Evolutionary conservation across 1,284 basidiomycete species (phyloP).

Genomic region (Ustilago shanxiensis): DNA sequence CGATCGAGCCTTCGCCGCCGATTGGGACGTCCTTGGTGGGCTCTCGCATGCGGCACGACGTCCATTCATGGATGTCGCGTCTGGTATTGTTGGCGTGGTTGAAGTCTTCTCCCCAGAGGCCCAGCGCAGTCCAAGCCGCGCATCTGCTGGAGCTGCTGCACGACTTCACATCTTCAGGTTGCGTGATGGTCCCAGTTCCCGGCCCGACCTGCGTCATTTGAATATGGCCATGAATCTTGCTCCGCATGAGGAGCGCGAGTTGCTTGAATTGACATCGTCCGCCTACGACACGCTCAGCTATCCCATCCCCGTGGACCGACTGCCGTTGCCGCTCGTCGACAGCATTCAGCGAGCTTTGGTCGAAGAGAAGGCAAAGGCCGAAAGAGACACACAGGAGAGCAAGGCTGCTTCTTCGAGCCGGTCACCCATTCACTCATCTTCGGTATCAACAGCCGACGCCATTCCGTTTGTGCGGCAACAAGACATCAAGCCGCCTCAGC

Average conservation of each 20-base stretch:
- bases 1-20: slow-evolving; percentile 35
- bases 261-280: slow-evolving; percentile 23
- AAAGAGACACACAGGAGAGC: background rate
- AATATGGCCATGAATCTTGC: slow-evolving; percentile 35
- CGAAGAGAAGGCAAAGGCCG: background rate
- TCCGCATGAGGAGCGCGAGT: slow-evolving; percentile 18
- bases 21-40: slow-evolving; percentile 44
- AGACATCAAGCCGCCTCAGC: slow-evolving; percentile 35
- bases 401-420: background rate
- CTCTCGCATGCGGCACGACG: slow-evolving; percentile 26
- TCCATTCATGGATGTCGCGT: slow-evolving; percentile 46
- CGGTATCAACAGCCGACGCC: slow-evolving; percentile 4
- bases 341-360: slow-evolving; percentile 15
- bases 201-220: slow-evolving; percentile 34
- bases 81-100: slow-evolving; percentile 38
- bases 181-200: slow-evolving; percentile 1
- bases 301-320: slow-evolving; percentile 43
- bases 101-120: slow-evolving; percentile 14
- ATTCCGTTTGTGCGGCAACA: slow-evolving; percentile 30
- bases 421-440: slow-evolving; percentile 14
- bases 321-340: slow-evolving; percentile 24
- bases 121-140: background rate
- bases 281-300: slow-evolving; percentile 41
- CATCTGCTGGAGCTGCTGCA: background rate
- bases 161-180: slow-evolving; percentile 38